Conservation (phyloP, 2,329 filamentous ascomycete genomes). For the Aspergillus cejpii region DNA sequence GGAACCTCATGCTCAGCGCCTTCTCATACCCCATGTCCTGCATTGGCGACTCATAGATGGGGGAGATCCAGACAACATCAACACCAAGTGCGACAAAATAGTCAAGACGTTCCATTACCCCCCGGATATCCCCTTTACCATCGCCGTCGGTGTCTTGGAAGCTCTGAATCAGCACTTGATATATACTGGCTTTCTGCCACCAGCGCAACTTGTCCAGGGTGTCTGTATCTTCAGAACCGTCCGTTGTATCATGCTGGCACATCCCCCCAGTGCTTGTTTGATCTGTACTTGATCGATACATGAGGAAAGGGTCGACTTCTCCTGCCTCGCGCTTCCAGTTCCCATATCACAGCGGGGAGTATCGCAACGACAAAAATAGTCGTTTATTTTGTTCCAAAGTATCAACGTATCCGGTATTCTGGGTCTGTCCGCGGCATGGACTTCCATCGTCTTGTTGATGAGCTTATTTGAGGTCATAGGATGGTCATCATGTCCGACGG, state of each 20-base stretch:
- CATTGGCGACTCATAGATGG: constrained; percentile 46
- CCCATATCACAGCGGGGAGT: neutral
- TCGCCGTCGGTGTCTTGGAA: constrained; percentile 34
- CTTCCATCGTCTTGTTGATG: neutral
- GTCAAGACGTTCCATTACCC: constrained; percentile 26
- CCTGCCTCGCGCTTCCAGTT: neutral
- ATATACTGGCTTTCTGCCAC: constrained; percentile 37
- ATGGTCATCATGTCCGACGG: constrained; percentile 3
- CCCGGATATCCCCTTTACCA: constrained; percentile 30
- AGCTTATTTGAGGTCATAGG: constrained; percentile 4
- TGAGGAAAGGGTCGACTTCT: neutral
- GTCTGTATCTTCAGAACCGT: constrained; percentile 7
- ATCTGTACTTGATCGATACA: neutral
- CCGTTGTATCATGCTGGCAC: constrained; percentile 2
- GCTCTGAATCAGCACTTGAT: constrained; percentile 29
- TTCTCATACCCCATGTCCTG: constrained; percentile 46
- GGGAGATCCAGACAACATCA: constrained; percentile 37
- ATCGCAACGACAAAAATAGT: neutral
- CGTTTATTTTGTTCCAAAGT: too few relatives aligned
- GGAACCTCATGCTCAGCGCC: neutral
- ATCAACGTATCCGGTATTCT: too few relatives aligned
- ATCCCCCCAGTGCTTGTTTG: neutral
- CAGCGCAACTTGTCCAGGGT: constrained; percentile 19
- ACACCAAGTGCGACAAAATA: constrained; percentile 27
- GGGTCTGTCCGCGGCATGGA: neutral